phyloP scores from a whole-genome alignment of 192 early-diverging fungal species.

The Powellomyces hirtus region DNA sequence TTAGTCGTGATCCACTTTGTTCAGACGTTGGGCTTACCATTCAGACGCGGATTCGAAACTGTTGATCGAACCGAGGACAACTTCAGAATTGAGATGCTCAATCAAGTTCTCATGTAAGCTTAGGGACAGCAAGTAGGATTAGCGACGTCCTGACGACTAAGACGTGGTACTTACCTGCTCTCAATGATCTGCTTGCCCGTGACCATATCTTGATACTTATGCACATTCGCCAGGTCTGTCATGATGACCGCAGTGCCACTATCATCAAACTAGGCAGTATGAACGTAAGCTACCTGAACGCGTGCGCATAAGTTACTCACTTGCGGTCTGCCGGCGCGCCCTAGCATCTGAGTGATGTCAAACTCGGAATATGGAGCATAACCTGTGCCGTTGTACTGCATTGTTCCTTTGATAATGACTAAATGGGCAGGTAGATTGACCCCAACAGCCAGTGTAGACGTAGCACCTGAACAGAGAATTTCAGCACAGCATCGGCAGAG shows the following conservation, averaged over 20 bases:
- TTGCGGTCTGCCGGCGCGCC: slow-evolving; percentile 70
- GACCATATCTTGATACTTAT: slow-evolving; percentile 56
- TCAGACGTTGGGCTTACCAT: slow-evolving; percentile 37
- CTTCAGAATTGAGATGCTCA: slow-evolving; percentile 61
- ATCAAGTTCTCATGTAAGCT: slow-evolving; percentile 58
- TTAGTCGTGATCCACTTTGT: slow-evolving; percentile 20
- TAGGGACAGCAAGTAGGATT: not conserved
- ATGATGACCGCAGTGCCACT: slow-evolving; percentile 67
- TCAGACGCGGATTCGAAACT: slow-evolving; percentile 35
- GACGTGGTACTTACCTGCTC: slow-evolving; percentile 46
- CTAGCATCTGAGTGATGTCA: slow-evolving; percentile 75
- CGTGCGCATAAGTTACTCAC: slow-evolving; percentile 2
- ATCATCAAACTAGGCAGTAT: slow-evolving; percentile 54
- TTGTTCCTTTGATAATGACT: slow-evolving; percentile 70
- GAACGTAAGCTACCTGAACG: not conserved
- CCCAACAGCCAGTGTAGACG: slow-evolving; percentile 73
- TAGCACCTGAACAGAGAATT: slow-evolving; percentile 51
- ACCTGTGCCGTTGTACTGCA: slow-evolving; percentile 39
- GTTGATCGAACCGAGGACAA: slow-evolving; percentile 37
- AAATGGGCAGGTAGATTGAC: slow-evolving; percentile 75
- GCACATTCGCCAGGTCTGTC: slow-evolving; percentile 38
- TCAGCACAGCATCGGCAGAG: not conserved
- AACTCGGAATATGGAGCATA: slow-evolving; percentile 53
- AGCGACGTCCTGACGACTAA: not conserved
- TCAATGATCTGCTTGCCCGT: slow-evolving; percentile 60